Percentiles rank a stretch among this genome's conserved stretches.
phyloP scores from a whole-genome alignment of 2,329 filamentous ascomycete species.

The Bipolaris zeicola region DNA sequence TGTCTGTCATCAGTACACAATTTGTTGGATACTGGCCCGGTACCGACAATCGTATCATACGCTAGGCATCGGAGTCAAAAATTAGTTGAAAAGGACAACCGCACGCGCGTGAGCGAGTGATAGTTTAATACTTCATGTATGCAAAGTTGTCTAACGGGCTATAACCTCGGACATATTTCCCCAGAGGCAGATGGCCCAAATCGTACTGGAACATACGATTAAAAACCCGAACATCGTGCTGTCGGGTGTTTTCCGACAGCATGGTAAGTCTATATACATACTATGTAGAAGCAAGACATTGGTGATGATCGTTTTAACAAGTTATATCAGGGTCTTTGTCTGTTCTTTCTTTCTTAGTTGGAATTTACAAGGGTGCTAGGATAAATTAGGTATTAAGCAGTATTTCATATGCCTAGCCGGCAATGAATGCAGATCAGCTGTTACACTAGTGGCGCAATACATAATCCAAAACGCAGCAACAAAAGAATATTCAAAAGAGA shows the following conservation, averaged over 20 bases:
- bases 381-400: not conserved
- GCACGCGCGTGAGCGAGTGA: too few relatives aligned
- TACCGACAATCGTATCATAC: too few relatives aligned
- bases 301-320: not conserved
- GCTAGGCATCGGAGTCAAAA: too few relatives aligned
- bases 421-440: not conserved
- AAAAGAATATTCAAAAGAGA: too few relatives aligned
- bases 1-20: too few relatives aligned
- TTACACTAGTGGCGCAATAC: not conserved
- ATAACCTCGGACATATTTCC: not conserved
- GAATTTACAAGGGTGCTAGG: not conserved
- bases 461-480: too few relatives aligned
- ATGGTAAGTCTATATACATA: not conserved
- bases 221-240: not conserved
- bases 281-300: not conserved
- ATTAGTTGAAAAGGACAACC: too few relatives aligned
- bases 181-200: not conserved
- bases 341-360: not conserved
- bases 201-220: not conserved
- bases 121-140: too few relatives aligned
- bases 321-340: not conserved
- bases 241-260: not conserved
- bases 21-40: too few relatives aligned
- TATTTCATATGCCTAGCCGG: not conserved
- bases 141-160: too few relatives aligned